Evolutionary conservation across 2,329 filamentous ascomycete genomes (phyloP).

Genomic region (Calonectria naviculata): DNA sequence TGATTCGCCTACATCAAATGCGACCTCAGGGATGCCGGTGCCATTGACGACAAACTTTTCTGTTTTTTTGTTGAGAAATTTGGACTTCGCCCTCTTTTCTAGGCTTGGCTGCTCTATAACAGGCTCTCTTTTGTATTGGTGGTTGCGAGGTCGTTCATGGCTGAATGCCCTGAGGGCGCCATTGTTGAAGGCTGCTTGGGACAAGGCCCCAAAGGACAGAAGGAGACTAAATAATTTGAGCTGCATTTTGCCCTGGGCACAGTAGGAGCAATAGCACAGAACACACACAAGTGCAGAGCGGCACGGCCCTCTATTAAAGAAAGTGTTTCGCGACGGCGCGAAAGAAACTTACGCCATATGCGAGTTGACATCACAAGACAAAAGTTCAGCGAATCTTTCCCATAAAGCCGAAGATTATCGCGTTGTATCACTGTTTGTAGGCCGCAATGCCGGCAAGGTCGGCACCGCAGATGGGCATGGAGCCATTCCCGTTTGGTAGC

Average conservation of each 20-base stretch:
- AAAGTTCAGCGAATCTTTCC: constrained; percentile 1
- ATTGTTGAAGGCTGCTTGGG: constrained; percentile 36
- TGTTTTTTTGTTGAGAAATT: constrained; percentile 34
- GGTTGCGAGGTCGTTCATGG: constrained; percentile 17
- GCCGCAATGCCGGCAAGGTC: constrained; percentile 10
- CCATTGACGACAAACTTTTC: constrained; percentile 71
- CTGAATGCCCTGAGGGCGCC: constrained; percentile 35
- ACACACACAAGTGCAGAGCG: neutral
- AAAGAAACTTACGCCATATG: constrained; percentile 11
- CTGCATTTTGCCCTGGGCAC: constrained; percentile 21
- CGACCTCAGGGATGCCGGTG: constrained; percentile 72
- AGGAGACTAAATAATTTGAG: constrained; percentile 33
- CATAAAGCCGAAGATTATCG: neutral
- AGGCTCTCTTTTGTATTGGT: constrained; percentile 24
- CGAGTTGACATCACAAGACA: constrained; percentile 9
- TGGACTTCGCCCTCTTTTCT: constrained; percentile 25
- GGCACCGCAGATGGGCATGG: neutral
- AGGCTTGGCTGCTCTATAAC: constrained; percentile 9
- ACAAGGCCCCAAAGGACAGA: constrained; percentile 34
- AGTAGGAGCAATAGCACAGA: neutral
- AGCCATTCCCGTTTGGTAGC: constrained; percentile 3
- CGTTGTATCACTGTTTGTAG: neutral
- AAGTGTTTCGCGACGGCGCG: neutral
- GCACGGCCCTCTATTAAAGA: neutral
- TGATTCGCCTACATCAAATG: constrained; percentile 75